Conservation (phyloP, 2,329 filamentous ascomycete species). For the Rutstroemia sp. region DNA sequence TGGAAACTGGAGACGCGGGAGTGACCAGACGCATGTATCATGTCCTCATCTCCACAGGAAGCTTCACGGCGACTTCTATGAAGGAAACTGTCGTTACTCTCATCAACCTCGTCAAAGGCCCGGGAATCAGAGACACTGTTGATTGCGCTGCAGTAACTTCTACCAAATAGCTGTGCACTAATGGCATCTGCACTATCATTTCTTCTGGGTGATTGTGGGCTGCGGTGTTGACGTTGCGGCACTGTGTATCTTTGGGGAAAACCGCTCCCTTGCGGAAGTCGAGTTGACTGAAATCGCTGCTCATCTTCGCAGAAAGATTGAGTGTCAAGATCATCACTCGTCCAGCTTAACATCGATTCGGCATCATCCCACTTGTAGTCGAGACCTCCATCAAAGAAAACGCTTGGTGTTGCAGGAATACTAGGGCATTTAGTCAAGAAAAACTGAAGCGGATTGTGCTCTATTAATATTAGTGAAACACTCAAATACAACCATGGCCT, state of each 20-base stretch:
- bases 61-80: too few species aligned
- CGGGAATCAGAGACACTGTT: too few species aligned
- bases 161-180: too few species aligned
- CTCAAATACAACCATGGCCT: not conserved
- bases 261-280: not conserved
- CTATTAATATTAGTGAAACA: not conserved
- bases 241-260: not conserved
- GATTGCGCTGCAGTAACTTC: too few species aligned
- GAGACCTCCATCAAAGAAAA: slow-evolving; percentile 39
- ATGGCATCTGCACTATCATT: too few species aligned
- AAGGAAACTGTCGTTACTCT: too few species aligned
- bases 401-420: slow-evolving; percentile 36
- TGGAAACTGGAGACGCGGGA: too few species aligned
- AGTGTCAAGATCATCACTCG: not conserved
- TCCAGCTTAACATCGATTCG: not conserved
- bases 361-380: slow-evolving; percentile 33
- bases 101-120: too few species aligned
- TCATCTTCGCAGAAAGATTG: not conserved
- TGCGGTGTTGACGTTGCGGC: not conserved
- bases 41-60: too few species aligned
- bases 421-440: not conserved
- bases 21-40: too few species aligned
- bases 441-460: slow-evolving; percentile 1
- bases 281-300: not conserved
- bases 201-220: too few species aligned